A percentile compares a stretch with the other conserved stretches of the same genome.
These are phyloP conservation scores for Neurospora sp. DNA, from an alignment of 495 filamentous ascomycete genomes.

Conservation along the genomic window DNA sequence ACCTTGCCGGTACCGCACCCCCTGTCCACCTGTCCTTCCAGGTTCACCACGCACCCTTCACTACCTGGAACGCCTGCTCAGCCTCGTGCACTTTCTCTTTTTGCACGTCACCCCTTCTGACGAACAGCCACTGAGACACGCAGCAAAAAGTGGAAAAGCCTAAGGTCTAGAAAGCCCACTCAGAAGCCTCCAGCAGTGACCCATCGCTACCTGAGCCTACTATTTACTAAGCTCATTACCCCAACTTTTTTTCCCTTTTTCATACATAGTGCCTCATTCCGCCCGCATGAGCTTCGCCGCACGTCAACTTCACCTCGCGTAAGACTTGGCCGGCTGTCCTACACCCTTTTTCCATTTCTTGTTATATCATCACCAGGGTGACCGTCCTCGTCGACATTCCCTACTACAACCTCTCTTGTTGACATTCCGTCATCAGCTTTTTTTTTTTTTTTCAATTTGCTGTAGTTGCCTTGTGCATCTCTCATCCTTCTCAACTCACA, in stretches of 20 bases:
- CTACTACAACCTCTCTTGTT: not conserved
- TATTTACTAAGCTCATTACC: constrained; percentile 3
- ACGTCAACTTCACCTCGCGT: constrained; percentile 11
- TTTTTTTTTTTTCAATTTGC: not conserved
- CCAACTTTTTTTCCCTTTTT: constrained; percentile 6
- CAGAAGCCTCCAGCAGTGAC: constrained; percentile 13
- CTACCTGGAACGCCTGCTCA: constrained; percentile 25
- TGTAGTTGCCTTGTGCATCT: not conserved
- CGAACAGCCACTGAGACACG: constrained; percentile 25
- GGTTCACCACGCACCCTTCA: constrained; percentile 9
- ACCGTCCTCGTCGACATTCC: constrained; percentile 6
- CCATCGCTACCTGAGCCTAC: constrained; percentile 7
- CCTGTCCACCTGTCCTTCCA: constrained; percentile 2
- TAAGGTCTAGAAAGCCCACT: constrained; percentile 12
- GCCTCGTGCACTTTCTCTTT: constrained; percentile 20
- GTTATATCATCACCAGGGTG: constrained; percentile 9
- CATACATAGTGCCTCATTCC: not conserved
- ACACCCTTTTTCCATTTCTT: constrained; percentile 5
- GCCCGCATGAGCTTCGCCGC: constrained; percentile 17
- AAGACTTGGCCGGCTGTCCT: constrained; percentile 3
- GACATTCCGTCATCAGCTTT: constrained; percentile 10
- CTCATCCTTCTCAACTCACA: constrained; percentile 5
- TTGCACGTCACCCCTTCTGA: constrained; percentile 22
- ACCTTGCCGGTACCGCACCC: not conserved
- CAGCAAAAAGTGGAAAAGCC: constrained; percentile 9